Conservation (phyloP, 2,329 filamentous ascomycete species). For the Diaporthe sp. region DNA sequence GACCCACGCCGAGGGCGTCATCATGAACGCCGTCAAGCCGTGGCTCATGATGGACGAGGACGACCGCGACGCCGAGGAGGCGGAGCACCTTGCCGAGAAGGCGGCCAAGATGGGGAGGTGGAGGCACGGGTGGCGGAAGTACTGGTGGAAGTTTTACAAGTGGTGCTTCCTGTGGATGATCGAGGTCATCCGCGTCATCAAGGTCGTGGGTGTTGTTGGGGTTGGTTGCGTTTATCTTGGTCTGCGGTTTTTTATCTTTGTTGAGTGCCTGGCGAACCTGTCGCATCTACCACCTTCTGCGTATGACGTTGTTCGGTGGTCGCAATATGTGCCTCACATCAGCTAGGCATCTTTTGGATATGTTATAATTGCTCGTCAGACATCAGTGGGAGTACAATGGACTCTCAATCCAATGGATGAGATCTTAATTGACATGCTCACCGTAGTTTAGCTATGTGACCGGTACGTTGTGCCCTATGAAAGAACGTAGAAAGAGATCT, state of each 20-base stretch:
- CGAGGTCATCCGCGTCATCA: slow-evolving; percentile 29
- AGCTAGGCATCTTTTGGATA: not conserved
- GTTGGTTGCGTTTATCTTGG: slow-evolving; percentile 20
- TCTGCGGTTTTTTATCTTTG: slow-evolving; percentile 30
- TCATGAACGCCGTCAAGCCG: slow-evolving; percentile 8
- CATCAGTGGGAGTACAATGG: too few species aligned
- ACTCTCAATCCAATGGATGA: too few species aligned
- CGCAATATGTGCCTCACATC: slow-evolving; percentile 37
- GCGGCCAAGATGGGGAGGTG: slow-evolving; percentile 4
- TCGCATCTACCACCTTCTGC: slow-evolving; percentile 31
- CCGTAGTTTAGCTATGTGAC: too few species aligned
- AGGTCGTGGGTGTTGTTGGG: slow-evolving; percentile 11
- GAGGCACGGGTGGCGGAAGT: slow-evolving; percentile 18
- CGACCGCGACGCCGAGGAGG: slow-evolving; percentile 34
- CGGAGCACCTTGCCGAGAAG: slow-evolving; percentile 28
- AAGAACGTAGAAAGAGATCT: too few species aligned
- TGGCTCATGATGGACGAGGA: slow-evolving; percentile 39
- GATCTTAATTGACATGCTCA: too few species aligned
- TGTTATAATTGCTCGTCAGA: too few species aligned
- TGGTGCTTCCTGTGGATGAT: slow-evolving; percentile 36
- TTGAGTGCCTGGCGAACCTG: slow-evolving; percentile 25
- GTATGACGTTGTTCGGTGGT: slow-evolving; percentile 34
- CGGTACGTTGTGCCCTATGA: too few species aligned
- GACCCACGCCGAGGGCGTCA: slow-evolving; percentile 30
- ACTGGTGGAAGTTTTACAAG: slow-evolving; percentile 30